Evolutionary conservation across 441 rosid genomes (phyloP).

Genomic region (Erodium moschatum): DNA sequence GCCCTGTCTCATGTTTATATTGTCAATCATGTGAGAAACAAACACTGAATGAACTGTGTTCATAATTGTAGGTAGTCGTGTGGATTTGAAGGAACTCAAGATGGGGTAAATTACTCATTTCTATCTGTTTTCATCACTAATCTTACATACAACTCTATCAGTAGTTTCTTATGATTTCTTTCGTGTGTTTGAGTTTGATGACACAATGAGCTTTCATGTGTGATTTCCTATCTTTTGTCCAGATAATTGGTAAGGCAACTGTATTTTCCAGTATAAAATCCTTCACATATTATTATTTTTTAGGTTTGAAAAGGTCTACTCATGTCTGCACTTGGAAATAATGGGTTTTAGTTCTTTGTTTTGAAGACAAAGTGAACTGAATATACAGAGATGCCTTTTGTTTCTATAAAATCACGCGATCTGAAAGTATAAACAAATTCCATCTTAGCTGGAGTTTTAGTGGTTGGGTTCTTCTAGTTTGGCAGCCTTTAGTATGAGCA

Average conservation of each 20-base stretch:
- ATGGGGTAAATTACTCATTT: conserved; percentile 30
- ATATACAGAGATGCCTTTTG: no score
- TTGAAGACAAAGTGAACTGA: no score
- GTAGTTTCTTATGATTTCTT: background rate
- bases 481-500: no score
- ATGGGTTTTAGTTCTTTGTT: no score
- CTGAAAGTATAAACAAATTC: no score
- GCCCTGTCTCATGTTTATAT: conserved; percentile 16
- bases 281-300: no score
- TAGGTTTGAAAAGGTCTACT: no score
- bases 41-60: conserved; percentile 11
- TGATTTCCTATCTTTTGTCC: background rate
- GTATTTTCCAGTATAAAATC: background rate
- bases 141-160: background rate
- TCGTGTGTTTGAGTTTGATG: background rate
- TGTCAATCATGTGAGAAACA: background rate
- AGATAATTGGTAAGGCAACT: background rate
- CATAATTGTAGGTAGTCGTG: conserved; percentile 46
- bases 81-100: conserved; percentile 84
- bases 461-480: no score
- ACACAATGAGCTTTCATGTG: background rate
- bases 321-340: no score
- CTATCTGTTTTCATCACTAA: background rate
- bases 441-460: no score
- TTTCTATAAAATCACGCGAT: no score